Conservation (phyloP, 306 rosid genomes). For the Prosopis cineraria region DNA sequence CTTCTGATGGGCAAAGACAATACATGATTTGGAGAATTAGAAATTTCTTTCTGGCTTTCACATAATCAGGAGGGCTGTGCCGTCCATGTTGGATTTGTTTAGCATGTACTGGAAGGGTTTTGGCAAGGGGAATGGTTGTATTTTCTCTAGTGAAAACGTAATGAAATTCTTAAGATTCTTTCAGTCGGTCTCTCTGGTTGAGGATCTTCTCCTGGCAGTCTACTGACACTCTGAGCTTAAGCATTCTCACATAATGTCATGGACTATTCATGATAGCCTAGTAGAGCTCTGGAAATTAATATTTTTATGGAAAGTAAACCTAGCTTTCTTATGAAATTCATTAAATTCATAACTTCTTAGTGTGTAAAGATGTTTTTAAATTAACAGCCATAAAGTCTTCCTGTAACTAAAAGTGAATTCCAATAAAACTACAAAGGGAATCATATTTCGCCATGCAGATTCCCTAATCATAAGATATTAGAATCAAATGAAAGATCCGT, state of each 20-base stretch:
- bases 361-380: neutral
- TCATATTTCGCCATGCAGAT: neutral
- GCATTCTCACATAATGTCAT: neutral
- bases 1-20: neutral
- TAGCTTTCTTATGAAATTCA: neutral
- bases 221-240: neutral
- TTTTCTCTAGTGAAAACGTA: neutral
- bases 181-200: neutral
- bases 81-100: neutral
- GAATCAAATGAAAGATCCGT: slow-evolving; percentile 1
- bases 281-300: neutral
- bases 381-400: neutral
- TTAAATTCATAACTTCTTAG: neutral
- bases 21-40: neutral
- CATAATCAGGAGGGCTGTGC: neutral
- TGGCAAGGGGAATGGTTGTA: neutral
- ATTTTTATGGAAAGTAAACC: neutral
- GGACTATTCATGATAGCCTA: neutral
- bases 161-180: neutral
- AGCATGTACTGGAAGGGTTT: neutral
- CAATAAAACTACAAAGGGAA: neutral
- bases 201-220: neutral
- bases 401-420: neutral
- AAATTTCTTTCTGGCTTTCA: neutral
- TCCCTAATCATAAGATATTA: neutral